Base-by-base conservation (phyloP, 2,329 filamentous ascomycete genomes). In the Aspergillus alliaceus region DNA sequence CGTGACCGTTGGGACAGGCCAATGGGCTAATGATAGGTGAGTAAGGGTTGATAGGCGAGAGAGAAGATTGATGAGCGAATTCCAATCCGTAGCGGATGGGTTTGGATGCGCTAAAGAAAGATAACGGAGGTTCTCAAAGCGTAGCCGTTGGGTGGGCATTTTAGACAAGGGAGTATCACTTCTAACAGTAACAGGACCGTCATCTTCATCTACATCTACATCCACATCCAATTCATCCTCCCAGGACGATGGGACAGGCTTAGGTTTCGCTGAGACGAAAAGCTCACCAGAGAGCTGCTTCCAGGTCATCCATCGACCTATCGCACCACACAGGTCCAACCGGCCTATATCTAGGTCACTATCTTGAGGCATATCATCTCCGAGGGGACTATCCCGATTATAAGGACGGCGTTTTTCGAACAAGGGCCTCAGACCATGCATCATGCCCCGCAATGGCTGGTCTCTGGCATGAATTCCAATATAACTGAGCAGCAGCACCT, bases 11-110 rank as follows among this genome's bases (percentile, higher is more conserved):
- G 85, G 85, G 20, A 77, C 72, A 2, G 84, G 84, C 85, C 85
- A 88, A 67, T 85, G 78, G 2, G 85, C 84, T 2, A 88, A 75
- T 0, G 85, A 87, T 2, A 88, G 75, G 61, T 87, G 85, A 0
- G 84, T 86, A 24, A 88, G 68, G 3, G 79, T 84, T n/a, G 81
- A 76, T 0, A 85, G 69, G 25, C 82, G 75, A 0, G 79, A 76
- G 0, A 84, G 76, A 1, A 88, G 67, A 1, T 74, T 70, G 2
- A 88, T 72, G 2, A 88, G 75, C 5, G 81, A 77, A 14, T 76
- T 70, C 85, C 85, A 88, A 11, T 77, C 83, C 1, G 79, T 79
- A 24, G 73, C 73, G 2, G 53, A 59, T 6, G 65, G 65, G n/a
- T 61, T 62, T 12, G 77, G 82, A 53, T 84, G 76, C 2, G 84